Evolutionary conservation across 164 flowering plant species (phyloP).

Genomic region (Euptelea pleiosperma): DNA sequence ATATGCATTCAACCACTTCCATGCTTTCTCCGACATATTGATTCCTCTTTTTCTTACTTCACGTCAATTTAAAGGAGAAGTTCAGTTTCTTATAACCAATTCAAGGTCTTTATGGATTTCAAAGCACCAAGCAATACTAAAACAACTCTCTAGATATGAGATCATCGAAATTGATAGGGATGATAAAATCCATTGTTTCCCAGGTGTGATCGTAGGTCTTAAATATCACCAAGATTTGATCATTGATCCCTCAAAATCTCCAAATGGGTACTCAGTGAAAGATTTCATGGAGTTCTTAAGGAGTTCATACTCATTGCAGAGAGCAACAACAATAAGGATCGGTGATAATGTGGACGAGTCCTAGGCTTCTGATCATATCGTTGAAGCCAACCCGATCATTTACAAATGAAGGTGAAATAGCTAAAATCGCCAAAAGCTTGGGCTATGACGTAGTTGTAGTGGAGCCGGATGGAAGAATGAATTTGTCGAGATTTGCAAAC

Average conservation of each 20-base stretch:
- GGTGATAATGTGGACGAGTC: conserved; percentile 19
- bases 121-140: conserved; percentile 31
- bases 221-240: conserved; percentile 39
- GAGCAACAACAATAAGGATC: conserved; percentile 21
- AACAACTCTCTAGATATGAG: conserved; percentile 38
- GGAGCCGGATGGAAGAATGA: too few species aligned
- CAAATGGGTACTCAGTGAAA: conserved; percentile 31
- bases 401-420: too few species aligned
- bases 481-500: too few species aligned
- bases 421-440: conserved; percentile 29
- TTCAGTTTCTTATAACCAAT: too few species aligned
- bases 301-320: conserved; percentile 35
- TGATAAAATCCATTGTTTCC: conserved; percentile 61
- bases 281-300: conserved; percentile 46
- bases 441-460: too few species aligned
- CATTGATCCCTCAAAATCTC: conserved; percentile 37
- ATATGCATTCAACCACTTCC: conserved; percentile 62
- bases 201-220: conserved; percentile 39
- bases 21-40: conserved; percentile 55
- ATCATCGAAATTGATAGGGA: conserved; percentile 37
- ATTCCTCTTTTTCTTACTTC: conserved; percentile 56
- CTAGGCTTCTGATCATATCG: conserved; percentile 51
- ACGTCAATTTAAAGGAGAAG: too few species aligned
- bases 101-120: conserved; percentile 26
- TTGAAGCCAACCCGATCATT: conserved; percentile 39